Evolutionary conservation across 1,284 basidiomycete genomes (phyloP).

Genomic region (Xerocomus nothofagi): DNA sequence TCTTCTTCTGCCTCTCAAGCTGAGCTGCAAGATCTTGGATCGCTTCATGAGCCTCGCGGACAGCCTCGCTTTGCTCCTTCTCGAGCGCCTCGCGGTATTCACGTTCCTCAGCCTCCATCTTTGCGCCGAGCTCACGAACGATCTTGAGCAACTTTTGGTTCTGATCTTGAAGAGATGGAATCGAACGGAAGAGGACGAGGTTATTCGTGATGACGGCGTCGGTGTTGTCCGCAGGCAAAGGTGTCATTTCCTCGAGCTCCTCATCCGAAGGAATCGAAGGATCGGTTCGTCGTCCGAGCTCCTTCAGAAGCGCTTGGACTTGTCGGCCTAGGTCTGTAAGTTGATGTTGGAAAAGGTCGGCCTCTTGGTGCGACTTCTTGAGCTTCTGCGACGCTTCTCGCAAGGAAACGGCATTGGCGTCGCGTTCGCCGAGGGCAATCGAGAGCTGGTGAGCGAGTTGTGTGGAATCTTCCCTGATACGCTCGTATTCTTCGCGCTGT

Average conservation of each 20-base stretch:
- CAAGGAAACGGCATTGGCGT: slow-evolving; percentile 48
- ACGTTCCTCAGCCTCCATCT: slow-evolving; percentile 77
- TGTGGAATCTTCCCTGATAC: slow-evolving; percentile 72
- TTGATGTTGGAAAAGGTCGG: slow-evolving; percentile 71
- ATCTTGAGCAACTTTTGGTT: slow-evolving; percentile 88
- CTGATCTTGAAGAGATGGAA: slow-evolving; percentile 82
- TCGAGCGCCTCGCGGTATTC: slow-evolving; percentile 65
- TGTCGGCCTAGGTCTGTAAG: slow-evolving; percentile 87
- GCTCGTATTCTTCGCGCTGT: slow-evolving; percentile 84
- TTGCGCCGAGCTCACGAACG: slow-evolving; percentile 74
- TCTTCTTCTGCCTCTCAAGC: slow-evolving; percentile 68
- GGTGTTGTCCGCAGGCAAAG: slow-evolving; percentile 53
- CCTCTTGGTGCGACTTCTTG: slow-evolving; percentile 64
- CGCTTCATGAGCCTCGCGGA: slow-evolving; percentile 84
- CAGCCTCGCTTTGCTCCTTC: slow-evolving; percentile 76
- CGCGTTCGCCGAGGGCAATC: slow-evolving; percentile 68
- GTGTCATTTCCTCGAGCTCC: slow-evolving; percentile 56
- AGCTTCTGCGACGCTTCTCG: slow-evolving; percentile 64
- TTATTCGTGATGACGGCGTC: slow-evolving; percentile 86
- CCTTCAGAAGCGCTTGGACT: slow-evolving; percentile 76
- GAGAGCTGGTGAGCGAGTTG: slow-evolving; percentile 82
- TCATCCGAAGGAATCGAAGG: slow-evolving; percentile 75
- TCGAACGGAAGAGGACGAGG: slow-evolving; percentile 85
- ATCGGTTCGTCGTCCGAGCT: slow-evolving; percentile 80
- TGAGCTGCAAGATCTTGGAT: slow-evolving; percentile 80